Conservation (phyloP, 2,329 filamentous ascomycete species). For the Madurella mycetomatis region DNA sequence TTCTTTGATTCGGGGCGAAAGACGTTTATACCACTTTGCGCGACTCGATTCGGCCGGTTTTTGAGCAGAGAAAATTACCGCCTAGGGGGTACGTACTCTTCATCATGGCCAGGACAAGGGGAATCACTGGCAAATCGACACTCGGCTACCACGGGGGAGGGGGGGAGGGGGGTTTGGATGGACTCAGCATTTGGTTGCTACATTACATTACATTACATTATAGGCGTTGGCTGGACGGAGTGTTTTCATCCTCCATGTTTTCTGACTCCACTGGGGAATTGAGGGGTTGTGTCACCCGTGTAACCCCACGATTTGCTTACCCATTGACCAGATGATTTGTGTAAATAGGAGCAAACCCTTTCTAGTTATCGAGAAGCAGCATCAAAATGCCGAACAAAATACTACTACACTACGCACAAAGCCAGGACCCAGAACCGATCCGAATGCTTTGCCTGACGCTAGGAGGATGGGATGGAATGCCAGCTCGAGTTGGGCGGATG, state of each 20-base stretch:
- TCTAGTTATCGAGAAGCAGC: constrained; percentile 5
- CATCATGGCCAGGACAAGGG: constrained; percentile 2
- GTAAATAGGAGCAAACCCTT: constrained; percentile 10
- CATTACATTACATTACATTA: constrained; percentile 4
- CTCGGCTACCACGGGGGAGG: constrained; percentile 1
- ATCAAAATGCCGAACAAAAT: constrained; percentile 1
- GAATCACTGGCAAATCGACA: not conserved
- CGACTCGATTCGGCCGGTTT: constrained; percentile 11
- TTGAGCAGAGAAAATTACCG: constrained; percentile 1
- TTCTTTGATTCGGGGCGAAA: constrained; percentile 6
- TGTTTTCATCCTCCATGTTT: not conserved
- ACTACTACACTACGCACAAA: not conserved
- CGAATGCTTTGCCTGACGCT: not conserved
- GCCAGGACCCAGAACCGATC: not conserved
- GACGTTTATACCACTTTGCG: constrained; percentile 19
- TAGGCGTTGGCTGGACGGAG: constrained; percentile 7
- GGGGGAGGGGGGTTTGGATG: constrained; percentile 4
- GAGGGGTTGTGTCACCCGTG: not conserved
- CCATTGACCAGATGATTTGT: not conserved
- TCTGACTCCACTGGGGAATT: not conserved
- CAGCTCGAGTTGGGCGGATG: not conserved
- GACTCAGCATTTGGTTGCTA: constrained; percentile 9
- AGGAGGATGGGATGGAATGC: not conserved
- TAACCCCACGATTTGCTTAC: not conserved
- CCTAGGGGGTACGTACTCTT: not conserved